Evolutionary conservation across 2,329 filamentous ascomycete species (phyloP), one percentile per base, ranked within the genome.

Genomic region (Colletotrichum shisoi): DNA sequence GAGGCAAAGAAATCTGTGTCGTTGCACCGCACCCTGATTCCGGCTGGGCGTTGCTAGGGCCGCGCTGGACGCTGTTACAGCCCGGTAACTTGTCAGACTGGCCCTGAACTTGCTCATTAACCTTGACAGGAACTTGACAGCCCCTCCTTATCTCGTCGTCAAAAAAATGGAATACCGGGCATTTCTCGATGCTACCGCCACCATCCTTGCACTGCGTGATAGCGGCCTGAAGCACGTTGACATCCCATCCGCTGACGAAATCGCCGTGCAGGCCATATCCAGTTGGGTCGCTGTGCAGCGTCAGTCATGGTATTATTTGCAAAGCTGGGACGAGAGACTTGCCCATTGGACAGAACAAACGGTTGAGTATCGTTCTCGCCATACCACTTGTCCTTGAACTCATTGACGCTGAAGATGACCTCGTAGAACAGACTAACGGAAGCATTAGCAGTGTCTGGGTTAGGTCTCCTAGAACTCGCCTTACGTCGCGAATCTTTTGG

Each of bases 191-290:
- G 54, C 85, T 85, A 11, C 75, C 71, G 63, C 83, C 83, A 58
- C 86, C 84, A 53, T 84, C 85, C 71, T 87, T 81, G 80, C 91
- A 92, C 57, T 81, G 85, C 73, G 89, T 82, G 71, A 92, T 87
- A 70, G 91, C 89, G 66, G 84, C 80, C 76, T 90, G 87, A 56
- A 92, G 86, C 52, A 84, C 82, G 27, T 80, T 75, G 68, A 85
- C 81, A 71, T 93, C 86, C 91, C 91, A 93, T 17, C 86, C 91
- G 69, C 90, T 87, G 71, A 90, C 77, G 79, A 93, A 93, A 76
- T 93, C 90, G 52, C 83, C 89, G 77, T 93, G 90, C 67, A 85
- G 84, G 71, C 86, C 86, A 79, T 86, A 92, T 62, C 90, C 91
- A 12, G 90, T 91, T n/a, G 83, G 63, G 27, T 68, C 66, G 13